Base-by-base conservation (phyloP, 805 yeast genomes). In the Candida glaebosa region DNA sequence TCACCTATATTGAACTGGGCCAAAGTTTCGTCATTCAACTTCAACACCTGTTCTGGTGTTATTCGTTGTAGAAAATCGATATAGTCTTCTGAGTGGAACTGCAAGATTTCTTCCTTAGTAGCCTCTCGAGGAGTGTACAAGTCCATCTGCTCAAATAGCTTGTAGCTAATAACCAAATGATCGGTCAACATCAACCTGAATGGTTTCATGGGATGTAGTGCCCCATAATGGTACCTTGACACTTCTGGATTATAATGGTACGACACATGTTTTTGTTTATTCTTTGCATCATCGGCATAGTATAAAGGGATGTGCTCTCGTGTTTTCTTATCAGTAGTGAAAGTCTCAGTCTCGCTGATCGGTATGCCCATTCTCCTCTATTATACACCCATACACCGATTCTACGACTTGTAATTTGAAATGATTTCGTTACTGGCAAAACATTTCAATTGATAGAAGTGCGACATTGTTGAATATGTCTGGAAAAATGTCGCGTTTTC, bases 171-270 rank as follows among this genome's bases (percentile, higher is more conserved):
- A 39, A 91, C 91, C 46, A 91, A 68, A 59, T 90, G 96, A 64
- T 91, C 97, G 0, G 99, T 91, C 34, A 91, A 75, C 90, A 89
- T 84, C 47, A 93, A 70, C 49, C 99, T 70, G 61, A 90, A 87
- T 12, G 99, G 99, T 61, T 91, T 91, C 99, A 91, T 91, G n/a
- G 99, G 99, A 63, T 91, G 99, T 45, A 81, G 78, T 1, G 87
- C 85, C 14, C 99, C 99, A 61, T 87, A 90, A 56, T 90, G 96
- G 62, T 82, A 90, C 49, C 79, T 76, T 1, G 87, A 74, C 0
- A 83, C 95, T 40, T 82, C 79, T 18, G 89, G 86, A 60, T 89
- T 89, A 63, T 77, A 87, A 61, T 89, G 97, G 64, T 89, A 89
- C 6, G 96, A 87, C 1, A 89, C 96, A 54, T 78, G 66, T 3